Conservation (phyloP, 305 asterid species). For the Fraxinus latifolia region DNA sequence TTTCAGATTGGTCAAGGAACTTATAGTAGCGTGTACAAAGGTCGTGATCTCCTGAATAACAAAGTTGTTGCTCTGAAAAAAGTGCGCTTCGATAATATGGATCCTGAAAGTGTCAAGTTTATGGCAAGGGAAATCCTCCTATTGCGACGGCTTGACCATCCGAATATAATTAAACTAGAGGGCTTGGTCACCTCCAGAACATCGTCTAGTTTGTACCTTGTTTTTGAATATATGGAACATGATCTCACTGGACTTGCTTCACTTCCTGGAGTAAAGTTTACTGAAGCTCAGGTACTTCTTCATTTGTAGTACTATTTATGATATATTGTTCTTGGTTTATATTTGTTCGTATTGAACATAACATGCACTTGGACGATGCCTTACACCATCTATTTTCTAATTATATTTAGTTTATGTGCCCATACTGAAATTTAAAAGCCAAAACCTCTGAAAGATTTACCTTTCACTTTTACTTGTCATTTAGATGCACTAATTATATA, state of each 20-base stretch:
- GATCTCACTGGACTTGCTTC: slow-evolving; percentile 93
- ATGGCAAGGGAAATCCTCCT: slow-evolving; percentile 97
- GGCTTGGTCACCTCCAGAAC: slow-evolving; percentile 80
- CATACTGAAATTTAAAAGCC: not conserved
- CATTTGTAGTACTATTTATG: not conserved
- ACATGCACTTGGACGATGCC: not conserved
- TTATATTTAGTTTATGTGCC: not conserved
- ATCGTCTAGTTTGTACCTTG: slow-evolving; percentile 77
- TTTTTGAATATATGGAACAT: slow-evolving; percentile 94
- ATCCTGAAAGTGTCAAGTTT: slow-evolving; percentile 89
- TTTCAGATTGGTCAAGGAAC: slow-evolving; percentile 99
- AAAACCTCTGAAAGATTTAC: not conserved
- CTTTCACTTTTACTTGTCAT: not conserved
- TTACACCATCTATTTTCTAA: not conserved
- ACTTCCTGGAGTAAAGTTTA: slow-evolving; percentile 72
- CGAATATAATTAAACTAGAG: slow-evolving; percentile 81
- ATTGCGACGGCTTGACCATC: slow-evolving; percentile 86
- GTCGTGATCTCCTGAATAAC: slow-evolving; percentile 63
- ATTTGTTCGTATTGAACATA: not conserved
- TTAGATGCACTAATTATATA: not conserved
- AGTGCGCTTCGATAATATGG: slow-evolving; percentile 90
- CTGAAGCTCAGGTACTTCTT: slow-evolving; percentile 69
- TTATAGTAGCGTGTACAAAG: slow-evolving; percentile 89
- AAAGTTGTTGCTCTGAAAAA: slow-evolving; percentile 83
- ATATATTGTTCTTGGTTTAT: not conserved